These are phyloP conservation scores for Xylaria telfairii DNA, from an alignment of 495 filamentous ascomycete genomes.

Conservation along the genomic window DNA sequence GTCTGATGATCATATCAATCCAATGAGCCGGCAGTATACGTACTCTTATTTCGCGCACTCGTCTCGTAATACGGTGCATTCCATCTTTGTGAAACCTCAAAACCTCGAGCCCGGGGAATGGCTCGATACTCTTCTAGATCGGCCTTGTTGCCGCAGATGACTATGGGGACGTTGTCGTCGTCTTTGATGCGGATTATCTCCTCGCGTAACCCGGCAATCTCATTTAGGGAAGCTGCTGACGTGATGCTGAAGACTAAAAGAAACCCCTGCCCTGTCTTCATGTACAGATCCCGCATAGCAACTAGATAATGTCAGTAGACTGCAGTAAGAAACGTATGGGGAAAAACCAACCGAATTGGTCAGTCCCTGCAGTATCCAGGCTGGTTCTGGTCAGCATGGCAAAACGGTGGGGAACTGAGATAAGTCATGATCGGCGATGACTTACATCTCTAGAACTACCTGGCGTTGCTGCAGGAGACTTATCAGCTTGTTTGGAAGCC, in stretches of 20 bases:
- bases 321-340: conserved; percentile 18
- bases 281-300: conserved; percentile 85
- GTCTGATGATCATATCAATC: conserved; percentile 3
- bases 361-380: conserved; percentile 95
- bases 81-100: conserved; percentile 88
- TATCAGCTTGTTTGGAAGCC: conserved; percentile 36
- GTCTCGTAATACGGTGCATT: conserved; percentile 96
- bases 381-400: conserved; percentile 52
- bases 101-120: conserved; percentile 82
- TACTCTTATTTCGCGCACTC: conserved; percentile 74
- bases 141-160: conserved; percentile 97
- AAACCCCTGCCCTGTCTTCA: conserved; percentile 97
- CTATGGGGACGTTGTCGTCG: conserved; percentile 87
- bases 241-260: conserved; percentile 98
- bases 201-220: conserved; percentile 87
- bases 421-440: conserved; percentile 29
- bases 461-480: conserved; percentile 75
- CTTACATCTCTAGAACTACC: conserved; percentile 95
- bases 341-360: conserved; percentile 87
- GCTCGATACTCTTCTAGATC: conserved; percentile 91
- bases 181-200: conserved; percentile 98
- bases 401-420: conserved; percentile 20
- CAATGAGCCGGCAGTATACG: conserved; percentile 26
- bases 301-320: conserved; percentile 43
- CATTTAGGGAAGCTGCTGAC: conserved; percentile 80